Conservation (phyloP, 2,329 filamentous ascomycete genomes). For the Dryadomyces quercivorus region DNA sequence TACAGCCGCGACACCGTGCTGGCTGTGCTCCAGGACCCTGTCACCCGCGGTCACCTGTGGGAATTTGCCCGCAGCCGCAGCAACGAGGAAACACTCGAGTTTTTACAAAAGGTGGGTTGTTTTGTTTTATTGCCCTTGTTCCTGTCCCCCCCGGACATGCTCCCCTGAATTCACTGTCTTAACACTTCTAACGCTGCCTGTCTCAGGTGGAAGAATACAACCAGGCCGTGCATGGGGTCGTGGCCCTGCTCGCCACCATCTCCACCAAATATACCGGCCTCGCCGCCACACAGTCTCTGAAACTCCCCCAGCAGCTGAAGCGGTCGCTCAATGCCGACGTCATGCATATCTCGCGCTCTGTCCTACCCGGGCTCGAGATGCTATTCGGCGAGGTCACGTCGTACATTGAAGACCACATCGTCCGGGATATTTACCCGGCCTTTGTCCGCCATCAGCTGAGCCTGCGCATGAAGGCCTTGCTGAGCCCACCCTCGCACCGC, state of each 20-base stretch:
- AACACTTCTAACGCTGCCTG: neutral
- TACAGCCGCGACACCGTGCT: slow-evolving; percentile 37
- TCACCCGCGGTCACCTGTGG: slow-evolving; percentile 31
- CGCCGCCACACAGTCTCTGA: slow-evolving; percentile 27
- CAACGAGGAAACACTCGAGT: slow-evolving; percentile 37
- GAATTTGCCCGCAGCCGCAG: slow-evolving; percentile 35
- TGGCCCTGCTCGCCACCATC: slow-evolving; percentile 23
- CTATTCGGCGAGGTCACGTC: slow-evolving; percentile 27
- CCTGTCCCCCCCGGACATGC: neutral
- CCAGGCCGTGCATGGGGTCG: slow-evolving; percentile 26
- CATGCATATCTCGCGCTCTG: slow-evolving; percentile 29
- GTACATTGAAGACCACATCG: slow-evolving; percentile 27
- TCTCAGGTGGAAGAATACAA: slow-evolving; percentile 33
- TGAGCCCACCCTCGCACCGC: slow-evolving; percentile 20
- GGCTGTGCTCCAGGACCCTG: slow-evolving; percentile 35
- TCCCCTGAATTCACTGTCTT: neutral
- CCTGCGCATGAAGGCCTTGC: slow-evolving; percentile 28
- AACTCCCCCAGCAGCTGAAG: slow-evolving; percentile 27
- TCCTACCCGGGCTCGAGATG: slow-evolving; percentile 31
- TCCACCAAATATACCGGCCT: slow-evolving; percentile 23
- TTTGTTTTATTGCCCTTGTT: neutral
- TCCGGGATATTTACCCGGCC: slow-evolving; percentile 32
- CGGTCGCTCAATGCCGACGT: slow-evolving; percentile 31
- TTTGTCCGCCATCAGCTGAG: slow-evolving; percentile 38
- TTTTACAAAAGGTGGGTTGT: slow-evolving; percentile 30